Base-by-base conservation (phyloP, 352 stramenopile species). In the Phytophthora hybrid region DNA sequence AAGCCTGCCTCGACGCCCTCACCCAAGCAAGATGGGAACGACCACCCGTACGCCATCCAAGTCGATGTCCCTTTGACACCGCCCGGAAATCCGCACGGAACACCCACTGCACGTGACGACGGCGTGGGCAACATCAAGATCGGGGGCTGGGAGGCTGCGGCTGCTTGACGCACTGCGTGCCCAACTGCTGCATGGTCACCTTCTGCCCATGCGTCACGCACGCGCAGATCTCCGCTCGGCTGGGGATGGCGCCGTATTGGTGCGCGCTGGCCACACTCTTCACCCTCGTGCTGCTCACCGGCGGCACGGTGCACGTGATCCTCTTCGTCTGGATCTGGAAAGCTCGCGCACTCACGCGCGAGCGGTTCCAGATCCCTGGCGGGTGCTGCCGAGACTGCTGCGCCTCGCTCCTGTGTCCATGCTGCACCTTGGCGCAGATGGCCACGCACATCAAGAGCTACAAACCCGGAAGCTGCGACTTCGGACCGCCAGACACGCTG, bases 381-480 rank as follows among this genome's bases (percentile, higher is more conserved):
- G 66, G 59, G 0, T 74, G 54, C 37, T 75, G 52, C 23, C 51
- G 60, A 63, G 77, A 80, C 59, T 81, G 73, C 55, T 74, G 63
- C 13, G 70, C 63, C 34, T 74, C 77, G 5, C 69, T 80, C 31
- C 79, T 75, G 14, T 86, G 80, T 62, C 68, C 59, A 16, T 76
- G 74, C 59, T 88, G 81, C 68, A 78, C 71, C 14, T 46, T 88
- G 46, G 81, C 81, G 13, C 83, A 91, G 60, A 83, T 89, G 60
- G 79, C 81, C n/a, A 88, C 79, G 11, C 83, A 91, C 53, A 73
- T 82, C 53, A 82, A 87, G 68, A 88, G 81, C 70, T 91, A 89
- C 62, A 70, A 67, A 46, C 79, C 81, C 32, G 81, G 79, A 13
- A 77, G 70, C 37, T 91, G 81, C 63, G 58, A 73, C 58, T 85